Base-by-base conservation (phyloP, 352 stramenopile species). In the Peronospora tabacina region DNA sequence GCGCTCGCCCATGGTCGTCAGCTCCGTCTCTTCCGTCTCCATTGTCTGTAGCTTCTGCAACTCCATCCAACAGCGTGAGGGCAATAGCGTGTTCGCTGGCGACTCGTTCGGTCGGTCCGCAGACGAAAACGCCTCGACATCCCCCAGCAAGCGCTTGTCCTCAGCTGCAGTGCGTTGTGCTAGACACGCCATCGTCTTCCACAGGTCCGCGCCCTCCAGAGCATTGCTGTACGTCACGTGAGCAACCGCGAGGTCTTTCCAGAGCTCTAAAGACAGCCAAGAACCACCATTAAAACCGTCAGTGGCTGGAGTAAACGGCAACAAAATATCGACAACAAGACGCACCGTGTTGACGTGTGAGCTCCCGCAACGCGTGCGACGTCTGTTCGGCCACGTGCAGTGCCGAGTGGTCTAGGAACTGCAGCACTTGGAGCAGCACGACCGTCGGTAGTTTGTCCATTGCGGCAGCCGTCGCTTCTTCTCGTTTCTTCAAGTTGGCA, bases 1-100 rank as follows among this genome's bases (percentile, higher is more conserved):
- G 10, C 73, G 70, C 38, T 85, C 72, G 11, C 70, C 75, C 15
- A 86, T 57, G 8, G 70, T 76, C 68, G 70, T 69, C 6, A 73
- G 41, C 10, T 75, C 53, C 7, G 63, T 36, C 7, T 78, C 63
- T 34, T 70, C 47, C 24, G 52, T 50, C 26, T 64, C 63, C 11
- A 58, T 44, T n/a, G 32, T 66, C 13, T 72, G 62, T 20, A 83
- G 46, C 15, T 70, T 58, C 13, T 64, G 62, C 20, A 89, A 54
- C 35, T 82, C 72, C 40, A 61, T 57, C 77, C 77, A 89, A 50
- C 77, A 89, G 20, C 58, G 65, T 10, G 75, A 89, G n/a, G 52
- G 70, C n/a, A 63, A 71, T 20, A 89, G 61, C 32, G 77, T 89
- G 41, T 89, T 86, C 19, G 61, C 52, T 0, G 74, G 72, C 24